Base-by-base conservation (phyloP, 768 basidiomycete species). In the Antrodiella citrinella region DNA sequence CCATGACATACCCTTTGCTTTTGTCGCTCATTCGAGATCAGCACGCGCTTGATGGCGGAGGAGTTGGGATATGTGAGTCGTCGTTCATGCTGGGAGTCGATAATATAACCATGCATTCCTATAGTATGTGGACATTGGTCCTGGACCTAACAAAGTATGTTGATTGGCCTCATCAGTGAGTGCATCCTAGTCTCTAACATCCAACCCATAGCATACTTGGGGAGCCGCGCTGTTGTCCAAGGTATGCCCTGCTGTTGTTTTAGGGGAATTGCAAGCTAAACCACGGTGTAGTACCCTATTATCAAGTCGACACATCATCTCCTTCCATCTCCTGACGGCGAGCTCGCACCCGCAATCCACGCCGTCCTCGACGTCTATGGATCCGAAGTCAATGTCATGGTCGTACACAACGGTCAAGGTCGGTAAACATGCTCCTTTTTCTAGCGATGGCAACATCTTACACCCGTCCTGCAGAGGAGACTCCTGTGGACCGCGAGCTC, bases 391-490 rank as follows among this genome's bases (percentile, higher is more conserved):
- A 83, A 82, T 4, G 89, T 93, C 0, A 72, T 94, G n/a, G 86
- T 94, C 9, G 76, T 89, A 0, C 92, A 95, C 57, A 94, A 95
- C 61, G 92, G 92, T 4, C 92, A 95, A 75, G 88, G 88, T 85
- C 53, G 7, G n/a, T n/a, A n/a, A n/a, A n/a, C n/a, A n/a, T n/a
- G n/a, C n/a, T n/a, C 24, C 21, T 19, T 26, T 38, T 25, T 42
- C 12, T 44, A 9, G 13, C 48, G 13, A 30, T 42, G n/a, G 7
- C 3, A 20, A 26, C 15, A 4, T 13, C 4, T 22, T 24, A 44
- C 19, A 12, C 21, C 15, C 18, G 15, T 19, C 38, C 15, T 48
- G 20, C 61, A 90, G 91, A 94, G 76, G 87, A 93, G 62, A 90
- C 92, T 44, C 78, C 85, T 0, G 64, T 91, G n/a, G 92, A 95